Evolutionary conservation across 2,329 filamentous ascomycete species (phyloP), one percentile per base, ranked within the genome.

Genomic region (Aulographum hederae): DNA sequence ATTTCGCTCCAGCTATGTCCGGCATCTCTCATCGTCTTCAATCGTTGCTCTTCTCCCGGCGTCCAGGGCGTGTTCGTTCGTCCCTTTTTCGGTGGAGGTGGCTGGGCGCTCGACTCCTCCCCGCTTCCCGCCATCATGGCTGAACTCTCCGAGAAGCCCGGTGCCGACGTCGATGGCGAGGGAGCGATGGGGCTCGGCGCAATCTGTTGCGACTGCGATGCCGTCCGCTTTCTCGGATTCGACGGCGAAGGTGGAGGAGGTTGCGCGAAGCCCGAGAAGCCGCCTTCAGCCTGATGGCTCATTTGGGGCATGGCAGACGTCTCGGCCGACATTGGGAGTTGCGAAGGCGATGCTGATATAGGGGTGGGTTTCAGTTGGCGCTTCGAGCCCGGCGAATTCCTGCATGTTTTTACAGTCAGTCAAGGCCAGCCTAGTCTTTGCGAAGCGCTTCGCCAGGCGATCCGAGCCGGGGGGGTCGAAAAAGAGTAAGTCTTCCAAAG

Each of bases 1-100:
- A 98, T 98, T 47, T 95, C 89, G 30, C 82, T 91, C 89, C 89
- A 98, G 47, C 80, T 93, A 44, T 79, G 85, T 8, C 86, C 85
- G 1, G 76, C 71, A 54, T 95, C 89, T 46, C 89, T 70, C 82
- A 98, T 91, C 42, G 77, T 73, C 63, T 95, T 95, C 43, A 98
- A 61, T 28, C 84, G 67, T 50, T 86, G 72, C 56, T 98, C 89
- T 53, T 98, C 89, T 20, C 79, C 79, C 2, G 86, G 81, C 2
- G 85, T 94, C 89, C 89, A 98, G 1, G 89, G 89, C 3, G 89
- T 98, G 51, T 98, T 98, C n/a, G 89, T 95, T 37, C 89, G 69
- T 46, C 82, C 89, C 61, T 94, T 94, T 62, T 95, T 98, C 30
- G 69, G 63, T 5, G 64, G 47, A 34, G 43, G 53, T 40, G 52